These are phyloP conservation scores for Spergularia bocconei DNA, from an alignment of 148 eudicot genomes.

Conservation along the genomic window DNA sequence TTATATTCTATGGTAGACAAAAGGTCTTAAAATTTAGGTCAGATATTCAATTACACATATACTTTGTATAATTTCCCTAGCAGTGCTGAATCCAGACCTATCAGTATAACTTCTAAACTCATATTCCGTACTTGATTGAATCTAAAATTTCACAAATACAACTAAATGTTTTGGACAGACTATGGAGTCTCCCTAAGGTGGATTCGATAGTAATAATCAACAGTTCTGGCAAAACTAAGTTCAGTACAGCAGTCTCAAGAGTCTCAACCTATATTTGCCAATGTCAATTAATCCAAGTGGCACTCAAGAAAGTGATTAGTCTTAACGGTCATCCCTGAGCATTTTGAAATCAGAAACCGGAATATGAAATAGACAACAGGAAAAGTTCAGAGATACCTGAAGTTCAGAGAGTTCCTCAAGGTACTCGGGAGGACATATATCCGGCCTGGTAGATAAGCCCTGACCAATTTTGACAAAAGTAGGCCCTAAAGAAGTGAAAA, in stretches of 20 bases:
- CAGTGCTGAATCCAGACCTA: neutral
- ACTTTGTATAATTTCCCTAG: neutral
- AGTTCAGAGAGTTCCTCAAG: constrained; percentile 92
- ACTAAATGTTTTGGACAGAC: neutral
- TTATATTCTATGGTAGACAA: no score
- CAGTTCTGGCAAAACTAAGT: neutral
- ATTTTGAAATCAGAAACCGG: neutral
- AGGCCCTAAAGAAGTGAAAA: constrained; percentile 82
- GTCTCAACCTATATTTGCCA: neutral
- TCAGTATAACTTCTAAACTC: neutral
- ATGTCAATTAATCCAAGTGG: neutral
- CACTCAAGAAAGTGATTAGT: no score
- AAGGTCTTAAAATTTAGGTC: no score
- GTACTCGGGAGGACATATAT: constrained; percentile 87
- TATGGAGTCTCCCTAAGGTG: no score
- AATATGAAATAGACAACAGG: neutral
- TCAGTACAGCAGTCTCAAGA: neutral
- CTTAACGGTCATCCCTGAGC: neutral
- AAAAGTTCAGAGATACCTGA: constrained; percentile 50
- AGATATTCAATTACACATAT: neutral
- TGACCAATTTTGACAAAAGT: constrained; percentile 97
- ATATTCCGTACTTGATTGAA: neutral
- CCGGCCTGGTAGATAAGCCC: constrained; percentile 96
- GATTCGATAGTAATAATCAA: neutral
- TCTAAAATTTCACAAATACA: neutral